phyloP scores from a whole-genome alignment of 2,329 filamentous ascomycete genomes.

The Colletotrichum sp. region DNA sequence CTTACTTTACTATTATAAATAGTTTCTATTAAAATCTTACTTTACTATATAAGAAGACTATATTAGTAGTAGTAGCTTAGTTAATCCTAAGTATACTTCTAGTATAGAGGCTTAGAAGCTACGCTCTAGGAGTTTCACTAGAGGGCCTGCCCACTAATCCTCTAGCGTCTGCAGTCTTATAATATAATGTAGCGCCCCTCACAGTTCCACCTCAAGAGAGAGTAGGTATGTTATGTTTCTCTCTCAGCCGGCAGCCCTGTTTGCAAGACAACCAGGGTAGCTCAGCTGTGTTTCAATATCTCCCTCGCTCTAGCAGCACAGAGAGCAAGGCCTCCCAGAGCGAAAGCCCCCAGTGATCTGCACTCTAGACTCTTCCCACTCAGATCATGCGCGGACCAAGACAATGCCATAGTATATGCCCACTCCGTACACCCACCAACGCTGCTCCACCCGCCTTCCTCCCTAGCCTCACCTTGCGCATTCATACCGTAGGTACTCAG shows the following conservation, averaged over 20 bases:
- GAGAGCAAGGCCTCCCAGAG: neutral
- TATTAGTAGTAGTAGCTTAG: too few species aligned
- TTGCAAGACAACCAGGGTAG: neutral
- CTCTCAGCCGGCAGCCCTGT: neutral
- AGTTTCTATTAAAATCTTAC: too few species aligned
- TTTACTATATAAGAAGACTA: too few species aligned
- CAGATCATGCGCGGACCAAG: neutral
- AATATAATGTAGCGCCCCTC: neutral
- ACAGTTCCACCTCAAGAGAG: neutral
- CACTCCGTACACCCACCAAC: neutral
- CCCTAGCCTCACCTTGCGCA: neutral
- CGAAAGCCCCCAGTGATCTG: neutral
- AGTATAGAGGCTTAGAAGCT: too few species aligned
- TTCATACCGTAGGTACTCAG: neutral
- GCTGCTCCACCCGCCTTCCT: neutral
- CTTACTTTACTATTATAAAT: too few species aligned
- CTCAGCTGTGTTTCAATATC: conserved; percentile 16
- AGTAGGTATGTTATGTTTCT: neutral
- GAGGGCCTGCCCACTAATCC: too few species aligned
- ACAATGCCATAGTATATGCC: neutral
- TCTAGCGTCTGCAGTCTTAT: too few species aligned
- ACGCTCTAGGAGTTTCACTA: too few species aligned
- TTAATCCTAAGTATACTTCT: too few species aligned
- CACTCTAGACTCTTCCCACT: neutral
- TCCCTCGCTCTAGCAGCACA: neutral